phyloP scores from a whole-genome alignment of 129 eudicot genomes.

The Arctium minus region DNA sequence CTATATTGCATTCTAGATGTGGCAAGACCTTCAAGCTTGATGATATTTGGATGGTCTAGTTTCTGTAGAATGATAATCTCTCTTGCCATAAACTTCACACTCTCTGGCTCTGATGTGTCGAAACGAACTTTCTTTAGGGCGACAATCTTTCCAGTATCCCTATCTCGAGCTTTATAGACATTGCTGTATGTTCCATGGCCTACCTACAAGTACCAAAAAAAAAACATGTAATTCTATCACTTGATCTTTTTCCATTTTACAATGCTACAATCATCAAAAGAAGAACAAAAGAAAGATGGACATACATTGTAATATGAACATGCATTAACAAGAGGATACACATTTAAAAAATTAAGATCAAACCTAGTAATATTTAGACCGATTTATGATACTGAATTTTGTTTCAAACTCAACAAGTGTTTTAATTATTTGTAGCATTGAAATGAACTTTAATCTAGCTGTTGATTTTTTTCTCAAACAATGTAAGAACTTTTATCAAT shows the following conservation, averaged over 20 bases:
- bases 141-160: slow-evolving; percentile 64
- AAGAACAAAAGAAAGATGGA: background rate
- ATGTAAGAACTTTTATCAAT: background rate
- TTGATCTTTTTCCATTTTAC: background rate
- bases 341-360: background rate
- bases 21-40: slow-evolving; percentile 86
- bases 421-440: background rate
- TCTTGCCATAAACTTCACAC: slow-evolving; percentile 84
- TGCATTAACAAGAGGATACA: background rate
- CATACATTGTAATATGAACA: background rate
- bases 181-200: slow-evolving; percentile 92
- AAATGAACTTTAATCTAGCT: background rate
- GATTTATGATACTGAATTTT: background rate
- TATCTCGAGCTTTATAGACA: slow-evolving; percentile 81
- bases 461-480: background rate
- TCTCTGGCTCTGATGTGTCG: slow-evolving; percentile 85
- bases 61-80: slow-evolving; percentile 64
- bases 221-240: background rate
- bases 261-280: background rate
- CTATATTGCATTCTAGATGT: slow-evolving; percentile 90
- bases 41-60: slow-evolving; percentile 81
- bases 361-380: background rate
- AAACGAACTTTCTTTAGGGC: slow-evolving; percentile 83
- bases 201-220: slow-evolving; percentile 32
- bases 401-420: background rate